These are phyloP conservation scores for Paspalum notatum DNA, from an alignment of 176 grass and related monocot species.

Conservation along the genomic window DNA sequence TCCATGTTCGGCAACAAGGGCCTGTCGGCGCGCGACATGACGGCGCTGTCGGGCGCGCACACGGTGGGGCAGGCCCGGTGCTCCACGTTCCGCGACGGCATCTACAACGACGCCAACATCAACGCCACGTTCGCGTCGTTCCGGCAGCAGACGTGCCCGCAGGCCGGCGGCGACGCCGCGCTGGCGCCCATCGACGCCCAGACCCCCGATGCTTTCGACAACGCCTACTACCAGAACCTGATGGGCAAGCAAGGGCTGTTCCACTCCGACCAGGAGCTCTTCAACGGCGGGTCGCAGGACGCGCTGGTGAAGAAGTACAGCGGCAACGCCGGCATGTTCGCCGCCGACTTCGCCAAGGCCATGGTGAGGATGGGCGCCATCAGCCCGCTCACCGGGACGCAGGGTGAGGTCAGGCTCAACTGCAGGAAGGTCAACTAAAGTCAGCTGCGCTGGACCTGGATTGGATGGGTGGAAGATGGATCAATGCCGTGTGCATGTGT, in stretches of 20 bases:
- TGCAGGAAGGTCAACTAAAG: conserved; percentile 59
- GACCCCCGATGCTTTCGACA: conserved; percentile 66
- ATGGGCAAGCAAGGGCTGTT: conserved; percentile 39
- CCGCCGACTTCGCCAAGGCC: conserved; percentile 59
- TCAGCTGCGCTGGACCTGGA: neutral
- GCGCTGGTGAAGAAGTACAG: conserved; percentile 55
- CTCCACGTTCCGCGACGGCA: conserved; percentile 52
- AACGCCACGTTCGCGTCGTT: conserved; percentile 52
- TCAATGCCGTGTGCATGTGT: neutral
- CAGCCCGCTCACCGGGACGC: conserved; percentile 45
- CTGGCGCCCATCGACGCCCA: conserved; percentile 61
- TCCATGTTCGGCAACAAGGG: conserved; percentile 57
- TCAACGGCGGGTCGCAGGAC: conserved; percentile 65
- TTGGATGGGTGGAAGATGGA: neutral
- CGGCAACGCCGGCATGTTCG: conserved; percentile 34
- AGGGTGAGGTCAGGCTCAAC: conserved; percentile 61
- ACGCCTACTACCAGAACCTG: conserved; percentile 63
- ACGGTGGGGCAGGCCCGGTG: conserved; percentile 64
- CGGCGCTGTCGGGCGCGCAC: conserved; percentile 80
- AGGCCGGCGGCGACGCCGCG: conserved; percentile 34
- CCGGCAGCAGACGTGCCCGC: conserved; percentile 62
- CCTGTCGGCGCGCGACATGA: conserved; percentile 61
- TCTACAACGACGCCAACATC: conserved; percentile 59
- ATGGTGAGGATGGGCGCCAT: conserved; percentile 72
- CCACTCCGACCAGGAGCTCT: conserved; percentile 77